Conservation (phyloP, 257 asterid species). For the Eustoma russellianum region DNA sequence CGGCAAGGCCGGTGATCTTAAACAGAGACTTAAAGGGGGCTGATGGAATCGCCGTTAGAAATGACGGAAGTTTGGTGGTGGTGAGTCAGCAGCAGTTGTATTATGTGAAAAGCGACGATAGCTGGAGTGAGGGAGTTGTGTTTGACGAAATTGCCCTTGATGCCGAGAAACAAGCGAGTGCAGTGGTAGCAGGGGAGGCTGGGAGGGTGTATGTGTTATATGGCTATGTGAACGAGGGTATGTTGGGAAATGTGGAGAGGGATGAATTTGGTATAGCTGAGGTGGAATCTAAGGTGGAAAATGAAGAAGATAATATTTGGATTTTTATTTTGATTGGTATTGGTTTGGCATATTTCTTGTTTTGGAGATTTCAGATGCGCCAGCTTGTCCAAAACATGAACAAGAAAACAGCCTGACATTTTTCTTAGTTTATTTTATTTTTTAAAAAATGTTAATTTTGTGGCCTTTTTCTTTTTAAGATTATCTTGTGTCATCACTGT, state of each 20-base stretch:
- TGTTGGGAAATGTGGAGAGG: constrained; percentile 33
- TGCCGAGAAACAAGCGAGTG: constrained; percentile 50
- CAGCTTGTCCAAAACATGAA: constrained; percentile 44
- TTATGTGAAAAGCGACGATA: constrained; percentile 53
- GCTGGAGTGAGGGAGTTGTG: constrained; percentile 70
- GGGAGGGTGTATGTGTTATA: constrained; percentile 70
- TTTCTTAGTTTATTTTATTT: too few relatives aligned
- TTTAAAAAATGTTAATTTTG: too few relatives aligned
- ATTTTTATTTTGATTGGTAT: constrained; percentile 60
- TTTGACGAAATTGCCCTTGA: constrained; percentile 86
- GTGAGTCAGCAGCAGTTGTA: constrained; percentile 45
- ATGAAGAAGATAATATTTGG: constrained; percentile 60
- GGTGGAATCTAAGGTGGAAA: constrained; percentile 46
- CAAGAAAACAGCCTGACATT: constrained; percentile 51
- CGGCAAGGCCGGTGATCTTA: constrained; percentile 40
- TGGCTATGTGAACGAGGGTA: constrained; percentile 60
- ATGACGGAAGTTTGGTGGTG: constrained; percentile 67
- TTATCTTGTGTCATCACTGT: too few relatives aligned
- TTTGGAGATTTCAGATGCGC: constrained; percentile 90
- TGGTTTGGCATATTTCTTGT: constrained; percentile 56
- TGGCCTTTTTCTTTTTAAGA: too few relatives aligned
- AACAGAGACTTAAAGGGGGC: constrained; percentile 47
- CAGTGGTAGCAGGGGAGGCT: constrained; percentile 56
- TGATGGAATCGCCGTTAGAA: constrained; percentile 52
- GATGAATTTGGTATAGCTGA: constrained; percentile 53